A percentile compares a stretch with the other conserved stretches of the same genome.
Conservation (phyloP, 202 grass and related monocot species). For the Zoysia matrella region DNA sequence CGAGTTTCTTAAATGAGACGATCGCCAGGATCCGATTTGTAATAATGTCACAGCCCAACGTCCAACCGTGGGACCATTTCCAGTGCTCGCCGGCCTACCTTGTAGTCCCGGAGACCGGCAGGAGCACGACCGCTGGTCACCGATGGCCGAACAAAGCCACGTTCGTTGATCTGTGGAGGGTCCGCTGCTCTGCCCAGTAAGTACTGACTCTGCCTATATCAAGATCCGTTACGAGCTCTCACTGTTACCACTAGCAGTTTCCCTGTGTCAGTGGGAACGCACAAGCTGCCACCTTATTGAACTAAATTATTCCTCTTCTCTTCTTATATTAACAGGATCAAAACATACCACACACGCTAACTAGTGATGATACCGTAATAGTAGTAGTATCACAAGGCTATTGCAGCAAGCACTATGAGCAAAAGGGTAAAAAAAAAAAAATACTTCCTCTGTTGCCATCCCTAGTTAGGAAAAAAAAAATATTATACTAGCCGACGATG, state of each 20-base stretch:
- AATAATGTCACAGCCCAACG: neutral
- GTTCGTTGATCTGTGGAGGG: neutral
- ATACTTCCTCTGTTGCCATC: no score
- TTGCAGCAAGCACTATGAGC: no score
- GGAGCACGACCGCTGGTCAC: neutral
- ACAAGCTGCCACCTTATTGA: no score
- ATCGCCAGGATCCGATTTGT: neutral
- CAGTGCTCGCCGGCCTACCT: neutral
- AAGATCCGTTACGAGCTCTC: neutral
- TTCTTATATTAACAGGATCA: no score
- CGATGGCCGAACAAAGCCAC: neutral
- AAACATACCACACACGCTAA: no score
- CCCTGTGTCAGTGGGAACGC: neutral
- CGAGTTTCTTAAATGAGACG: neutral
- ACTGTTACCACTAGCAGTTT: neutral
- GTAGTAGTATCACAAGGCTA: no score
- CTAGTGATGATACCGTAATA: no score
- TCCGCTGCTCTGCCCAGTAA: neutral
- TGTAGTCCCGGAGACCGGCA: neutral
- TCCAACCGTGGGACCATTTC: neutral
- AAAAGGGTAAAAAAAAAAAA: no score
- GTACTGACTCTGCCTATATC: neutral
- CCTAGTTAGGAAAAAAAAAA: no score
- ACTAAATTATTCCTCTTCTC: no score
- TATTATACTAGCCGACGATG: no score